Evolutionary conservation across 257 asterid genomes (phyloP).

Genomic region (Orobanche coerulescens): DNA sequence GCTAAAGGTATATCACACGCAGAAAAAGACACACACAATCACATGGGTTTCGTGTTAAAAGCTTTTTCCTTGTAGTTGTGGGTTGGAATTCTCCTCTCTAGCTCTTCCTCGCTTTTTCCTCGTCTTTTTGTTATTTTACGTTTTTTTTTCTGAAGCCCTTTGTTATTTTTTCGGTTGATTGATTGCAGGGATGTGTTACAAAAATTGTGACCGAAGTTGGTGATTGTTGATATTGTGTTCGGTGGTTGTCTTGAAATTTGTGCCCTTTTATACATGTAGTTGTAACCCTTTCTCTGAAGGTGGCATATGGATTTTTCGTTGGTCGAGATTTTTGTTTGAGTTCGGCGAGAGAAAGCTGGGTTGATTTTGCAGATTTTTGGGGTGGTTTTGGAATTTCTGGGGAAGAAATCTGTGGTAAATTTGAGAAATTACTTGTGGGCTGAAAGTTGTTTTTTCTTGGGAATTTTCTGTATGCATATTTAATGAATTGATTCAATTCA

Average conservation of each 20-base stretch:
- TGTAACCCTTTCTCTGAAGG: constrained; percentile 15
- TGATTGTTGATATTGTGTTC: constrained; percentile 12
- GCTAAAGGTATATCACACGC: constrained; percentile 18
- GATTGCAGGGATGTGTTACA: constrained; percentile 24
- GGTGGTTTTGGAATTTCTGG: constrained; percentile 19
- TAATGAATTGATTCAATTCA: constrained; percentile 12
- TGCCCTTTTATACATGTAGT: background rate
- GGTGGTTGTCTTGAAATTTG: constrained; percentile 22
- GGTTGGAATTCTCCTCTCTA: constrained; percentile 9
- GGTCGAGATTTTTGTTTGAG: constrained; percentile 10
- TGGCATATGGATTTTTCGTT: constrained; percentile 19
- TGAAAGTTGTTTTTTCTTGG: constrained; percentile 15
- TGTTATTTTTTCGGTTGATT: constrained; percentile 20
- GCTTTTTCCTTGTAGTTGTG: constrained; percentile 20
- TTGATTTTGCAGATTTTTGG: constrained; percentile 26
- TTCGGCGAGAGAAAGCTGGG: background rate
- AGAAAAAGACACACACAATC: constrained; percentile 5
- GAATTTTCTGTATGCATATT: constrained; percentile 2
- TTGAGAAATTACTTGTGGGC: constrained; percentile 16
- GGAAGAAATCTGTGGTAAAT: constrained; percentile 15
- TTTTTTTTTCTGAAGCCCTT: constrained; percentile 13
- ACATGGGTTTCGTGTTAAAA: constrained; percentile 28
- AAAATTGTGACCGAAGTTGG: constrained; percentile 25
- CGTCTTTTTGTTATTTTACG: constrained; percentile 10
- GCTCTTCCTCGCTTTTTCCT: constrained; percentile 4